Evolutionary conservation across 805 yeast genomes (phyloP).

Genomic region (Saturnispora silvae): DNA sequence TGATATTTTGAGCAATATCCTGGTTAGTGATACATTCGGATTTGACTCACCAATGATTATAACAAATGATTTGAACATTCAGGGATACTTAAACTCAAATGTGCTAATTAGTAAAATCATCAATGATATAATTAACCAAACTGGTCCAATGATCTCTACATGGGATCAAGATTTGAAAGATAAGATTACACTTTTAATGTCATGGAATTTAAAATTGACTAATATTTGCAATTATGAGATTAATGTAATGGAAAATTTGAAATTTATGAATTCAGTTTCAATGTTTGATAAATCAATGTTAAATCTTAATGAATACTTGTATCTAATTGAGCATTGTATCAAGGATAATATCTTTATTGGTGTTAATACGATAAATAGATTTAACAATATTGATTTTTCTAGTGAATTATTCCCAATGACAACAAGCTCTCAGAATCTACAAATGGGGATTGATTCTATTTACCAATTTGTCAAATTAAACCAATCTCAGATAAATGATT

Average conservation of each 20-base stretch:
- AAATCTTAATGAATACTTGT: slow-evolving; percentile 18
- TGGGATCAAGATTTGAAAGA: slow-evolving; percentile 23
- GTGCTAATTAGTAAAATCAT: slow-evolving; percentile 34
- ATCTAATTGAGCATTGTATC: slow-evolving; percentile 24
- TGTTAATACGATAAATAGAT: slow-evolving; percentile 17
- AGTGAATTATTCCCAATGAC: slow-evolving; percentile 23
- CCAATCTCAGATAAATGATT: slow-evolving; percentile 10
- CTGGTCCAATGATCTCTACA: slow-evolving; percentile 46
- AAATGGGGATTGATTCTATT: slow-evolving; percentile 21
- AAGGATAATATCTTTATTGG: slow-evolving; percentile 27
- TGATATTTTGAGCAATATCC: slow-evolving; percentile 28
- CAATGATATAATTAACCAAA: slow-evolving; percentile 34
- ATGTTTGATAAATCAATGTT: slow-evolving; percentile 33
- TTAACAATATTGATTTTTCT: slow-evolving; percentile 2
- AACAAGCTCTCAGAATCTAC: slow-evolving; percentile 22
- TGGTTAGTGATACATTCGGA: slow-evolving; percentile 41
- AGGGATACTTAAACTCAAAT: slow-evolving; percentile 32
- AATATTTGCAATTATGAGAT: slow-evolving; percentile 29
- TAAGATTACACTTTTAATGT: slow-evolving; percentile 8
- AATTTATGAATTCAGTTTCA: slow-evolving; percentile 34
- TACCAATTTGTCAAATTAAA: slow-evolving; percentile 23
- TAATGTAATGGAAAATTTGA: slow-evolving; percentile 30
- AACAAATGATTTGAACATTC: slow-evolving; percentile 39
- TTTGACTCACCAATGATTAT: slow-evolving; percentile 32
- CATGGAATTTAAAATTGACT: slow-evolving; percentile 21